Evolutionary conservation across 2,329 filamentous ascomycete species (phyloP), one percentile per base, ranked within the genome.

Genomic region (Fusarium sororula): DNA sequence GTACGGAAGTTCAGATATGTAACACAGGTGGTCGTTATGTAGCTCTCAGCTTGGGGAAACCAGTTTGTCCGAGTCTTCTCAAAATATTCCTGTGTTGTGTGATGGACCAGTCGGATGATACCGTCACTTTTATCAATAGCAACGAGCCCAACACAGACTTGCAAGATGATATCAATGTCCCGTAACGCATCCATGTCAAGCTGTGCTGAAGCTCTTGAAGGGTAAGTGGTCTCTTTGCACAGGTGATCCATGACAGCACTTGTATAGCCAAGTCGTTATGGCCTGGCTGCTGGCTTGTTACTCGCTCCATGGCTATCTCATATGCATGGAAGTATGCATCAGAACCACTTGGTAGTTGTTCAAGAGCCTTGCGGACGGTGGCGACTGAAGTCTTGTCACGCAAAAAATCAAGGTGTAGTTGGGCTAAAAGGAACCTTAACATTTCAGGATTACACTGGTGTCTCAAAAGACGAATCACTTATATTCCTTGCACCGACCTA

Each of bases 31-130:
- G 41, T 63, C 1, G 78, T 65, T 7, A 86, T 80, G 1, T 79
- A 15, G 0, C 3, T 7, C 8, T 84, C 63, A 0, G 79, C 77
- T n/a, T 75, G n/a, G 0, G 78, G 78, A 59, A 86, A 81, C 77
- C 80, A 83, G 1, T 39, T 45, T 0, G 12, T 18, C 13, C 63
- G 44, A 2, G 65, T 81, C 13, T 69, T 50, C n/a, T 82, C 74
- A 37, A 87, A 80, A 66, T 85, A 87, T 48, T 86, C 82, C 48
- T 86, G 82, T 0, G 83, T 79, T 0, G 85, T 86, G 63, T 84
- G 84, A 64, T 87, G 85, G 3, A 85, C 83, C 0, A 87, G 66
- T 4, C 83, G 79, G 12, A 87, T 77, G 24, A 83, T 76, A 17
- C 75, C 28, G 37, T 78, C 85, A 51, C 82, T 66, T 44, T 81